Conservation (phyloP, 768 basidiomycete genomes). For the Leccinum variicolor region DNA sequence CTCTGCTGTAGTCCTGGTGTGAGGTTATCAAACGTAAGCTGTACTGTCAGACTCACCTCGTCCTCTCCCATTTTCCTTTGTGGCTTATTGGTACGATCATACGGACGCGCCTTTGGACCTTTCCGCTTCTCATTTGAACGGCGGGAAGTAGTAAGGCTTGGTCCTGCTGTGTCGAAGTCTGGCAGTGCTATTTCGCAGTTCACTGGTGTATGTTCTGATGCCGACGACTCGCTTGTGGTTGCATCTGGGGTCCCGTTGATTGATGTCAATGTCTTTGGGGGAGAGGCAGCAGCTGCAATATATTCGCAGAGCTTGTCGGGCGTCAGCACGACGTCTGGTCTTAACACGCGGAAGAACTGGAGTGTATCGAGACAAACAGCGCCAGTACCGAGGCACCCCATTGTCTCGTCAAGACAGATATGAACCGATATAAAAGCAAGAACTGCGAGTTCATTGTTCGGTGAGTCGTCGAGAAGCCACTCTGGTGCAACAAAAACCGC, state of each 20-base stretch:
- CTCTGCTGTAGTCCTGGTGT: background rate
- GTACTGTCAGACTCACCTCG: background rate
- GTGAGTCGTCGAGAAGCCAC: too few species aligned
- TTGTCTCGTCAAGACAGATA: fast-evolving
- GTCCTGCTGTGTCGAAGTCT: background rate
- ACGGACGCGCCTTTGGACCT: background rate
- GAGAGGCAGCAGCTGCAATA: background rate
- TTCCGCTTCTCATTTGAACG: background rate
- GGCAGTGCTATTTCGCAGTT: background rate
- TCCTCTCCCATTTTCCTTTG: background rate
- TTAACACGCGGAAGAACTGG: too few species aligned
- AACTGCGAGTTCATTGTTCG: too few species aligned
- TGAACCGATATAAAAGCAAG: background rate
- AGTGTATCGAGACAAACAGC: background rate
- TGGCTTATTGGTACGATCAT: background rate
- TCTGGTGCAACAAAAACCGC: too few species aligned
- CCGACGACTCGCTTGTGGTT: background rate
- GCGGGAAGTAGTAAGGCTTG: background rate
- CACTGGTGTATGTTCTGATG: background rate
- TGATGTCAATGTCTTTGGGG: background rate
- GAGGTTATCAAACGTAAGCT: background rate
- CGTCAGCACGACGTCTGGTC: too few species aligned
- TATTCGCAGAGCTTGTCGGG: background rate
- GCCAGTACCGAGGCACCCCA: background rate
- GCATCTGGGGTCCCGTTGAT: background rate